phyloP scores from a whole-genome alignment of 2,329 filamentous ascomycete genomes.

The Magnaporthiopsis incrustans region DNA sequence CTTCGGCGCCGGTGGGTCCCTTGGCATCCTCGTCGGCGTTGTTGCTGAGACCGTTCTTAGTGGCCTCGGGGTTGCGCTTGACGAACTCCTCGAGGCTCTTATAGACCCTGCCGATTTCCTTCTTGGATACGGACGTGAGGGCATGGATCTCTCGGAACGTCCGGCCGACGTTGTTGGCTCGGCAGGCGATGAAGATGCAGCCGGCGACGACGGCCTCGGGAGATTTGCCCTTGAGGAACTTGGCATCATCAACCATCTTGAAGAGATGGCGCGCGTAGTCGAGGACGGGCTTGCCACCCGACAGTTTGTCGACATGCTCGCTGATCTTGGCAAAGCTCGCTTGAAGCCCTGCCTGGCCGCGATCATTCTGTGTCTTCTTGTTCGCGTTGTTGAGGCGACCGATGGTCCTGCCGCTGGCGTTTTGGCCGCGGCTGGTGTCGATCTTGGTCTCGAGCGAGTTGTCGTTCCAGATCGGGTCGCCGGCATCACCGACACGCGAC shows the following conservation, averaged over 20 bases:
- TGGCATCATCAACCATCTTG: constrained; percentile 88
- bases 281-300: constrained; percentile 70
- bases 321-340: constrained; percentile 82
- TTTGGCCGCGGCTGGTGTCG: constrained; percentile 16
- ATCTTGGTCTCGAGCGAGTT: constrained; percentile 56
- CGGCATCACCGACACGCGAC: constrained; percentile 92
- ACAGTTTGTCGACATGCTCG: constrained; percentile 75
- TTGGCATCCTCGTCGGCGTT: constrained; percentile 57
- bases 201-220: constrained; percentile 91
- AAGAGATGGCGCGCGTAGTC: constrained; percentile 92
- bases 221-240: constrained; percentile 90
- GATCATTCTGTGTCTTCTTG: constrained; percentile 20
- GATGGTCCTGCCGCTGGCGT: constrained; percentile 14
- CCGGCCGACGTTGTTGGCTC: constrained; percentile 76
- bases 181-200: constrained; percentile 95
- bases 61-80: constrained; percentile 48
- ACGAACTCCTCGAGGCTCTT: constrained; percentile 83
- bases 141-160: constrained; percentile 94
- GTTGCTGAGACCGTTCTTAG: constrained; percentile 16
- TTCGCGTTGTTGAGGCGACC: constrained; percentile 19
- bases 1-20: constrained; percentile 69
- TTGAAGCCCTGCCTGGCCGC: constrained; percentile 36
- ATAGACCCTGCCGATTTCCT: constrained; percentile 94
- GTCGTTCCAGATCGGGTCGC: constrained; percentile 83
- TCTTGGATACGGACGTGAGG: constrained; percentile 89